phyloP scores from a whole-genome alignment of 2,329 filamentous ascomycete species.

The Dactylellina drechsleri region DNA sequence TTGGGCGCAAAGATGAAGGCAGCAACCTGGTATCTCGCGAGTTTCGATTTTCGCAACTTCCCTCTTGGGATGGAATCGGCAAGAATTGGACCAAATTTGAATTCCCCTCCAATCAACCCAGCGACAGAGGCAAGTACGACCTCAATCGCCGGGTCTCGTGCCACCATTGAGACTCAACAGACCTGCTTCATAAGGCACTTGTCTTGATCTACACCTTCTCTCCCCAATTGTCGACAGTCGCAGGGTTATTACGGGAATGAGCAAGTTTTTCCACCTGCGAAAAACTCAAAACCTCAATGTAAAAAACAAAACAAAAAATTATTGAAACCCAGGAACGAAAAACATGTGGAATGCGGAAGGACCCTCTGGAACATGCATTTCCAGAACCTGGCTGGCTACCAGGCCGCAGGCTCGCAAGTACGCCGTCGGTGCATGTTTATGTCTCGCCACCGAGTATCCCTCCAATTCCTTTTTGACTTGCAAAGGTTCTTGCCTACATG shows the following conservation, averaged over 20 bases:
- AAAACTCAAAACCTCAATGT: background rate
- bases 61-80: conserved; percentile 47
- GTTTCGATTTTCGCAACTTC: conserved; percentile 21
- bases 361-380: conserved; percentile 6
- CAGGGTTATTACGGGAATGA: conserved; percentile 30
- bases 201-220: conserved; percentile 32
- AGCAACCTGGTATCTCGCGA: conserved; percentile 17
- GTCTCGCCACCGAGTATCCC: conserved; percentile 30
- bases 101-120: background rate
- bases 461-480: conserved; percentile 9
- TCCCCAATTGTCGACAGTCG: conserved; percentile 4
- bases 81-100: conserved; percentile 1
- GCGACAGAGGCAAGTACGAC: conserved; percentile 29
- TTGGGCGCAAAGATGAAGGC: conserved; percentile 35
- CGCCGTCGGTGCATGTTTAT: conserved; percentile 3
- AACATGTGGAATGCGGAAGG: conserved; percentile 32
- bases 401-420: conserved; percentile 9
- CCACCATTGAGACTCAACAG: background rate
- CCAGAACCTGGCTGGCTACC: conserved; percentile 6
- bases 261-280: conserved; percentile 29
- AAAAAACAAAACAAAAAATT: background rate
- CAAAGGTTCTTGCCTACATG: background rate
- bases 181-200: conserved; percentile 26
- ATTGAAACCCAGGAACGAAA: conserved; percentile 23
- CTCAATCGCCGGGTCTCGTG: conserved; percentile 35